These are phyloP conservation scores for Apiospora rasikravindrae DNA, from an alignment of 2,329 filamentous ascomycete genomes.

Conservation along the genomic window DNA sequence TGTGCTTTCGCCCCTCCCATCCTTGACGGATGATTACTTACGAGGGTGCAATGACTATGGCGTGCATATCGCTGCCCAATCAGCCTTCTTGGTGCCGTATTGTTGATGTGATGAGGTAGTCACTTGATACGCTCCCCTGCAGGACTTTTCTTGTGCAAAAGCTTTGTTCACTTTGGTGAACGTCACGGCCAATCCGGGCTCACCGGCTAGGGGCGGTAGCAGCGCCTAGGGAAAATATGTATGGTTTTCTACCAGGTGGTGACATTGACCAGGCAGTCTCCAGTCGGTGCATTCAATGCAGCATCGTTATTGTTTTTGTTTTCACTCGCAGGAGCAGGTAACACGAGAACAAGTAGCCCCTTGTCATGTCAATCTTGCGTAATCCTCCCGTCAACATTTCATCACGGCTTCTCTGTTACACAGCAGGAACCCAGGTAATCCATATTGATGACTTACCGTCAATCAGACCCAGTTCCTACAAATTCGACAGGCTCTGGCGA, in stretches of 20 bases:
- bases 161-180: background rate
- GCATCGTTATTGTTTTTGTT: background rate
- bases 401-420: background rate
- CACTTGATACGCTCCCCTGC: background rate
- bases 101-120: background rate
- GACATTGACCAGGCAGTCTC: background rate
- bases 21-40: background rate
- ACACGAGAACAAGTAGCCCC: background rate
- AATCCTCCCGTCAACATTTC: background rate
- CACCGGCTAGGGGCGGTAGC: background rate
- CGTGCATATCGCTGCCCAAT: background rate
- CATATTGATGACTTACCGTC: background rate
- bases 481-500: background rate
- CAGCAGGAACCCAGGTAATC: background rate
- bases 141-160: background rate
- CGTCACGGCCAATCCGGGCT: background rate
- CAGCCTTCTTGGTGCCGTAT: background rate
- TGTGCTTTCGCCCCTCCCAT: conserved; percentile 4
- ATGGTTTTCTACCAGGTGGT: background rate
- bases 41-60: conserved; percentile 4
- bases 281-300: background rate
- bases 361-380: background rate
- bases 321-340: background rate
- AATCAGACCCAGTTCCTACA: background rate
- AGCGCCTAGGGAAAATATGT: background rate